Base-by-base conservation (phyloP, 257 asterid genomes). In the Forsythia suspensa region DNA sequence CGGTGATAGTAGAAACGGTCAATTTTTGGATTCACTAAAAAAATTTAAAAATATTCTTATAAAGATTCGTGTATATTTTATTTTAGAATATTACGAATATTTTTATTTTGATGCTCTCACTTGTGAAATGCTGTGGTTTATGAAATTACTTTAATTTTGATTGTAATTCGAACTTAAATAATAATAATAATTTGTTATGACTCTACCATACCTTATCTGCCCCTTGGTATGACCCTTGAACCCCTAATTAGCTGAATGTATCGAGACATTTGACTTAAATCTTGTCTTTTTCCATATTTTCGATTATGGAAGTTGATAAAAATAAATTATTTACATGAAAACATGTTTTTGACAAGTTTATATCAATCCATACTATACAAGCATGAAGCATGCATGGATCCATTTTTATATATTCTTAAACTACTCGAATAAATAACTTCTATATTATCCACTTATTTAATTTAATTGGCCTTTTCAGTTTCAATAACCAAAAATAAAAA, bases 261-360 rank as follows among this genome's bases (percentile, higher is more conserved):
- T 67, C 69, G 59, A 37, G 41, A 73, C 80, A 74, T 57, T 69
- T 48, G 70, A 41, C 39, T 46, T 37, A 52, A 52, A 24, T n/a
- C 15, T 40, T 63, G 76, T 55, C 34, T 68, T 71, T 69, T 71
- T 21, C 80, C 7, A 39, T 34, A 29, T 18, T 70, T 78, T 57
- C 11, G 21, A 57, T 55, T 38, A 8, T 73, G 38, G 72, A 41
- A 82, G 75, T 71, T n/a, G 71, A 59, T 18, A 77, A 40, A 75
- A 71, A 72, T 63, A 63, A 51, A 61, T 57, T 34, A 75, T 52
- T 12, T 10, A 68, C 70, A 20, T 78, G 77, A 74, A 77, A 43
- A 59, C 79, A 57, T 80, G 84, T 24, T 24, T 24, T 84, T 73
- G 79, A 43, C 74, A 43, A 71, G 61, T 21, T 42, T 71, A 24